Evolutionary conservation across 2,329 filamentous ascomycete genomes (phyloP).

Genomic region (Verruconis gallopava): DNA sequence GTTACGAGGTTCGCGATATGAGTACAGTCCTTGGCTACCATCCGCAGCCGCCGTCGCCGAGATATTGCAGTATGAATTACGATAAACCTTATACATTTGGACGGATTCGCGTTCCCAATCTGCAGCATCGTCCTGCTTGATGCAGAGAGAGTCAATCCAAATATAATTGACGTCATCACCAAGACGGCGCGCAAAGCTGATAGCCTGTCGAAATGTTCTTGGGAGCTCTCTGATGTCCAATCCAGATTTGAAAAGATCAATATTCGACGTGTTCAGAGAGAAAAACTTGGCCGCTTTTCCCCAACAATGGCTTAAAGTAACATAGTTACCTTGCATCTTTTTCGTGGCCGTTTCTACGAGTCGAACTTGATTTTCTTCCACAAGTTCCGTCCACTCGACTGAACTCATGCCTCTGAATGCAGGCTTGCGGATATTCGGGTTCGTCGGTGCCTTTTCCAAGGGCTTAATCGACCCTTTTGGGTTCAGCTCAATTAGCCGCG

Average conservation of each 20-base stretch:
- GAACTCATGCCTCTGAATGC: too few relatives aligned
- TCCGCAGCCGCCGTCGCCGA: slow-evolving; percentile 3
- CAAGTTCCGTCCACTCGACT: too few relatives aligned
- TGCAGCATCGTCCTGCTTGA: slow-evolving; percentile 7
- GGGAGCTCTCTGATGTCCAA: slow-evolving; percentile 2
- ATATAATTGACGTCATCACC: slow-evolving; percentile 9
- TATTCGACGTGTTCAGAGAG: neutral
- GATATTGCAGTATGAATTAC: slow-evolving; percentile 8
- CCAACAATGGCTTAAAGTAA: slow-evolving; percentile 10
- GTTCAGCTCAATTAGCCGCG: neutral
- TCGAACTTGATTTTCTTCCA: too few relatives aligned
- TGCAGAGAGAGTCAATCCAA: slow-evolving; percentile 11
- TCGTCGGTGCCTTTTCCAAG: too few relatives aligned
- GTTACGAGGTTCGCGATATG: neutral
- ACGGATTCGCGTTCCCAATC: slow-evolving; percentile 8
- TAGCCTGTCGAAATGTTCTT: slow-evolving; percentile 9
- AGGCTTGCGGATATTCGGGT: too few relatives aligned
- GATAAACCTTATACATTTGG: slow-evolving; percentile 8
- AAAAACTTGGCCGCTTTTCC: neutral
- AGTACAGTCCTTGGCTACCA: neutral
- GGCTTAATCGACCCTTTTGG: too few relatives aligned
- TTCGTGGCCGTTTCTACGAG: slow-evolving; percentile 9
- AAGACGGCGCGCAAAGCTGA: slow-evolving; percentile 4
- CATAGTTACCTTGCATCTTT: slow-evolving; percentile 1
- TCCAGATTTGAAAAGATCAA: neutral